These are phyloP conservation scores for Fusarium odoratissimum DNA, from an alignment of 2,329 filamentous ascomycete species.

Conservation along the genomic window DNA sequence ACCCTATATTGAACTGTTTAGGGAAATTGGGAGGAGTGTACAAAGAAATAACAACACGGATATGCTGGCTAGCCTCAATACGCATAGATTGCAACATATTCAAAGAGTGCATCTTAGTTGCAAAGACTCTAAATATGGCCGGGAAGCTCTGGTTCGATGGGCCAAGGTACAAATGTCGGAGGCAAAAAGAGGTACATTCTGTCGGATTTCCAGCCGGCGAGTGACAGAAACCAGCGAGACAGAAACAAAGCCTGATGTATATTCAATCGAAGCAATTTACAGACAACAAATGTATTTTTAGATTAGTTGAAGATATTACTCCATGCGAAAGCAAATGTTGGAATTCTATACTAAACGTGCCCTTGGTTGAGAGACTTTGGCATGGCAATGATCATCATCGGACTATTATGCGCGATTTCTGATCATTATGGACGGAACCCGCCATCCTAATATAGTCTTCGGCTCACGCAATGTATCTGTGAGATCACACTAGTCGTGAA, in stretches of 20 bases:
- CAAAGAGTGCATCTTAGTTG: too few relatives aligned
- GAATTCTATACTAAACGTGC: not conserved
- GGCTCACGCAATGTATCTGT: too few relatives aligned
- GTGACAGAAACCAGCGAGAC: too few relatives aligned
- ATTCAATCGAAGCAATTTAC: too few relatives aligned
- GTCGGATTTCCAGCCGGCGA: fast-evolving
- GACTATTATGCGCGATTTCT: not conserved
- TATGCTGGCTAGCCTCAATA: too few relatives aligned
- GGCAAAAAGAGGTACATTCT: too few relatives aligned
- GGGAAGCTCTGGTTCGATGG: not conserved
- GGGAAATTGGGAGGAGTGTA: not conserved
- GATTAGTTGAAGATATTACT: not conserved
- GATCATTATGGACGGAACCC: not conserved
- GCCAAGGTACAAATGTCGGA: too few relatives aligned
- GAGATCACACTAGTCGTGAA: not conserved
- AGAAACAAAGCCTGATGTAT: fast-evolving
- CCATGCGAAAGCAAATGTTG: not conserved
- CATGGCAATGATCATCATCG: not conserved
- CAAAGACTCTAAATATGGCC: too few relatives aligned
- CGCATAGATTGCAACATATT: too few relatives aligned
- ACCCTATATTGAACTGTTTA: too few relatives aligned
- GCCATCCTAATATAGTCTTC: too few relatives aligned
- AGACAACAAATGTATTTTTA: too few relatives aligned
- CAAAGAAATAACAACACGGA: not conserved
- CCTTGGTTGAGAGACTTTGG: not conserved